Base-by-base conservation (phyloP, 345 rosid genomes). In the Hibiscus trionum region DNA sequence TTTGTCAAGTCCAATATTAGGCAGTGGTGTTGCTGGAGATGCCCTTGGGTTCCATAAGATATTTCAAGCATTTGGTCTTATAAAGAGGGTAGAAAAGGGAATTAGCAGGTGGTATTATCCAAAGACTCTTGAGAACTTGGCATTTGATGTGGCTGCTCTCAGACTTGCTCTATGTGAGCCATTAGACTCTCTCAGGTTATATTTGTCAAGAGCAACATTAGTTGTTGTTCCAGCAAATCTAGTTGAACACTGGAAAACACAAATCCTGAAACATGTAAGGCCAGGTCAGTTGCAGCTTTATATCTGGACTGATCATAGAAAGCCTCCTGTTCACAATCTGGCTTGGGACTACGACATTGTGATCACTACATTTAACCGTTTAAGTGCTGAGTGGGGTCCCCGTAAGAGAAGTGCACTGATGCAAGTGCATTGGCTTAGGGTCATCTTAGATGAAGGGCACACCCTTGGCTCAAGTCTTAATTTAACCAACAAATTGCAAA, bases 271-370 rank as follows among this genome's bases (percentile, higher is more conserved):
- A 80, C 97, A 95, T 88, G 89, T 92, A 72, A 79, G 85, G 76
- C 83, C 87, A 69, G 89, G 83, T 65, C 97, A 90, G 81, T 75
- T 95, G 79, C 87, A 87, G 77, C 83, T 95, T 78, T 84, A 85
- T 77, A 76, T 88, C 72, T 89, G 96, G 95, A 87, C 86, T 57
- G 91, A 87, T 78, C 75, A 78, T 59, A 88, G 73, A 81, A 85
- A 80, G 61, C 83, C 84, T 82, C 85, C 91, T 76, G 89, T 91
- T 5, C 97, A 95, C 74, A 84, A 77, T 85, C 86, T 95, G 79
- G 99, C 99, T 11, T 95, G 99, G 97, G 97, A 95, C 79, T 89
- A 88, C 75, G 99, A 92, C 80, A 80, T 95, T 79, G 93, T 95
- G 80, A 86, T 95, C 68, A 95, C 97, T 17, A 92, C 97, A 52